Conservation (phyloP, 106 monocot species). For the Chionographis japonica region DNA sequence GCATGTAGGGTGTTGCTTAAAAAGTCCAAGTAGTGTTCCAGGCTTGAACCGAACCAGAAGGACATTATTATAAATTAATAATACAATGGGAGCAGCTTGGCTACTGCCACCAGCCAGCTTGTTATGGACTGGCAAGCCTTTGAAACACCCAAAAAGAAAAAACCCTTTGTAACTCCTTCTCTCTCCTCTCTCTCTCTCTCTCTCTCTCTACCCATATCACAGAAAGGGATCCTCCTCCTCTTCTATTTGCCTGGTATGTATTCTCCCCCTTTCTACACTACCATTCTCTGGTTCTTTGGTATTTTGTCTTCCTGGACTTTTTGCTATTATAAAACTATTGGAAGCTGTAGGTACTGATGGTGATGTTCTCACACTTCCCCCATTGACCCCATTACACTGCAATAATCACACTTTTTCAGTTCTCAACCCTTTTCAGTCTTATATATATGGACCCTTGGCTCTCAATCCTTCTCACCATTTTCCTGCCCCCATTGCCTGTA, state of each 20-base stretch:
- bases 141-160: background rate
- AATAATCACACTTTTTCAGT: slow-evolving; percentile 1
- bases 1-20: too few species aligned
- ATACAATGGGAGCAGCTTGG: too few species aligned
- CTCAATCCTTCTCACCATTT: background rate
- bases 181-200: slow-evolving; percentile 10
- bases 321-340: background rate
- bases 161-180: background rate
- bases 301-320: background rate
- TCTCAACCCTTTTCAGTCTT: background rate
- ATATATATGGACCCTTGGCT: slow-evolving; percentile 11
- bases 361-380: slow-evolving; percentile 11
- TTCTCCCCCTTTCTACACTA: background rate
- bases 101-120: slow-evolving; percentile 15
- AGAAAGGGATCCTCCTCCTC: background rate
- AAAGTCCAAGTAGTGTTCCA: too few species aligned
- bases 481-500: background rate
- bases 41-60: too few species aligned
- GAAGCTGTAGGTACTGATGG: slow-evolving; percentile 8
- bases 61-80: too few species aligned
- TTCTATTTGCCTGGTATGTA: background rate
- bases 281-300: background rate
- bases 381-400: slow-evolving; percentile 10
- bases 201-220: background rate
- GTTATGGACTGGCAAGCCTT: slow-evolving; percentile 14